Percentiles rank a stretch among this genome's conserved stretches.
Evolutionary conservation across 352 stramenopile species (phyloP).

Genomic region (Globisporangium canariense): DNA sequence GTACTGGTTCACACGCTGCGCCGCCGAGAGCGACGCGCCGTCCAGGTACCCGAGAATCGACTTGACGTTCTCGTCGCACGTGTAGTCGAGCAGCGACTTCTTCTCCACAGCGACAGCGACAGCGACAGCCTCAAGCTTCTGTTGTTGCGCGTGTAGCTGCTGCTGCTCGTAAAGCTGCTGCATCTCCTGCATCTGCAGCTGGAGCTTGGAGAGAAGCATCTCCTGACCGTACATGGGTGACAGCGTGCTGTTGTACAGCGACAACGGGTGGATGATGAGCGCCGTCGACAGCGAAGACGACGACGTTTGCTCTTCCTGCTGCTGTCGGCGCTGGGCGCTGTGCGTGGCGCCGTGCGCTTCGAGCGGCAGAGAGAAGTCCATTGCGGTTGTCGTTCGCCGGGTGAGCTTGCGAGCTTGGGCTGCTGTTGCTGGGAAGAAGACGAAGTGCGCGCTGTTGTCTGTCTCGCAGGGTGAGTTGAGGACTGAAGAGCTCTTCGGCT

Average conservation of each 20-base stretch:
- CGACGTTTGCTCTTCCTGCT: background rate
- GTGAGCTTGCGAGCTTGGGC: background rate
- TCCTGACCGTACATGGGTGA: slow-evolving; percentile 35
- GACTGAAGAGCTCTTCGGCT: slow-evolving; percentile 8
- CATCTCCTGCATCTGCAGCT: slow-evolving; percentile 34
- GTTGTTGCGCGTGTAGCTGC: slow-evolving; percentile 5
- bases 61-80: slow-evolving; percentile 71
- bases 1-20: slow-evolving; percentile 56
- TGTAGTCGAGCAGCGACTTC: slow-evolving; percentile 55
- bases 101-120: background rate
- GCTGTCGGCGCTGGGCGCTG: background rate
- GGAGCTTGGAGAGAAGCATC: slow-evolving; percentile 29
- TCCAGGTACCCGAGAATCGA: slow-evolving; percentile 68
- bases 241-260: slow-evolving; percentile 29
- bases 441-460: background rate
- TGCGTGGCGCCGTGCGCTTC: slow-evolving; percentile 9
- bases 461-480: slow-evolving; percentile 3
- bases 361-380: slow-evolving; percentile 17
- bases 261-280: slow-evolving; percentile 71
- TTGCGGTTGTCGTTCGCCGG: background rate
- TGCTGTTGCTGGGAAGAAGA: background rate
- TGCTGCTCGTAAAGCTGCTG: slow-evolving; percentile 27
- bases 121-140: slow-evolving; percentile 3
- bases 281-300: slow-evolving; percentile 18
- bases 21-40: slow-evolving; percentile 54